Evolutionary conservation across 306 rosid species (phyloP).

Genomic region (Gillenia trifoliata): DNA sequence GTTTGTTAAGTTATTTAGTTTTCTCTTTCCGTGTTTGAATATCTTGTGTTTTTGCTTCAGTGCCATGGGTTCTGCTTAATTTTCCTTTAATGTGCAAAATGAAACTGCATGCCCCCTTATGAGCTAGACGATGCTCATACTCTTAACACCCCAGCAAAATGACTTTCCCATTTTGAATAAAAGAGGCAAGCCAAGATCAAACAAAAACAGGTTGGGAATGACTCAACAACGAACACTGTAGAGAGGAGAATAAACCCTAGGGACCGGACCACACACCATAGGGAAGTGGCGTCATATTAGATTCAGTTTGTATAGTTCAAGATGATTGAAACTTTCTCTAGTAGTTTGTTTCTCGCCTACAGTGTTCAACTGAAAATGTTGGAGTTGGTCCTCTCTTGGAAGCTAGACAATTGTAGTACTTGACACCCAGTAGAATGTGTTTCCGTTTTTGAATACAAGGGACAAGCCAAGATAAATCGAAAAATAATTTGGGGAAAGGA

Average conservation of each 20-base stretch:
- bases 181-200: no score
- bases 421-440: not conserved
- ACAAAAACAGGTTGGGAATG: no score
- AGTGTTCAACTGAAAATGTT: not conserved
- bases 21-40: not conserved
- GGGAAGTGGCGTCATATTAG: not conserved
- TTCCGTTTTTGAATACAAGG: not conserved
- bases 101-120: not conserved
- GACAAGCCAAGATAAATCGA: not conserved
- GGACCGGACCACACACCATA: not conserved
- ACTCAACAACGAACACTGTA: no score
- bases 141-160: not conserved
- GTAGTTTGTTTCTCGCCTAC: not conserved
- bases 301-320: not conserved
- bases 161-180: no score
- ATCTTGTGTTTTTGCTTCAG: not conserved
- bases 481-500: not conserved
- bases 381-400: no score
- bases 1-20: not conserved
- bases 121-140: not conserved
- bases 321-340: not conserved
- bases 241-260: slow-evolving; percentile 5
- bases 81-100: not conserved
- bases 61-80: no score
- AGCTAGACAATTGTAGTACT: not conserved